phyloP scores from a whole-genome alignment of 345 rosid species.

The Brassica nigra region DNA sequence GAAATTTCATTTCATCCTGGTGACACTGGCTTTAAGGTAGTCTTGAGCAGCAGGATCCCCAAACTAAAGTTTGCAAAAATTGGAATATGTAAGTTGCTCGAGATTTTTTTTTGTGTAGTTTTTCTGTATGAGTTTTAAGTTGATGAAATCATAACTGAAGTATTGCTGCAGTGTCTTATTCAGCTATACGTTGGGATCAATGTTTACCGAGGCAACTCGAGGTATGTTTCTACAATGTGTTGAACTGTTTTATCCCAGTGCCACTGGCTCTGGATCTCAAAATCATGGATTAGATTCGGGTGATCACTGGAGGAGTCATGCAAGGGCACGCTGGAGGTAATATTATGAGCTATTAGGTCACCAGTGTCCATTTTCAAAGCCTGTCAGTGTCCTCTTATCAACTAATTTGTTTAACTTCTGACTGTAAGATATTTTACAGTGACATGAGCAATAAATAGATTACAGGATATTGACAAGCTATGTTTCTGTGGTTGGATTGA shows the following conservation, averaged over 20 bases:
- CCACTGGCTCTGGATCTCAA: slow-evolving; percentile 97
- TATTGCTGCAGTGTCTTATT: slow-evolving; percentile 20
- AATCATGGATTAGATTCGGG: slow-evolving; percentile 82
- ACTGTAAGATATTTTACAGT: background rate
- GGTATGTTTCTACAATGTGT: slow-evolving; percentile 89
- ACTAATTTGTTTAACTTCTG: background rate
- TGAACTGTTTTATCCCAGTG: slow-evolving; percentile 86
- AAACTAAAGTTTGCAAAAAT: slow-evolving; percentile 77
- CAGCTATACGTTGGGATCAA: slow-evolving; percentile 92
- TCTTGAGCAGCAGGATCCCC: slow-evolving; percentile 2
- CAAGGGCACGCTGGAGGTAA: slow-evolving; percentile 99
- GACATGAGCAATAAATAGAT: background rate
- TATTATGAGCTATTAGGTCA: slow-evolving; percentile 51
- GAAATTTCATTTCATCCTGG: slow-evolving; percentile 96
- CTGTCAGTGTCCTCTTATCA: background rate
- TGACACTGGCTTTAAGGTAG: slow-evolving; percentile 93
- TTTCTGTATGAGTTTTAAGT: background rate
- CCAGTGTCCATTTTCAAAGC: background rate
- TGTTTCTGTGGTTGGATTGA: too few relatives aligned
- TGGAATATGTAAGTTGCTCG: slow-evolving; percentile 70
- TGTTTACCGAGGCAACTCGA: slow-evolving; percentile 96
- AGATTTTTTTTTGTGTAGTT: background rate
- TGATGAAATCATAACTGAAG: background rate
- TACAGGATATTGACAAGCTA: too few relatives aligned
- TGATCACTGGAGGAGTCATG: slow-evolving; percentile 91